These are phyloP conservation scores for Didymellaceae sp. DNA, from an alignment of 2,329 filamentous ascomycete genomes.

Conservation along the genomic window DNA sequence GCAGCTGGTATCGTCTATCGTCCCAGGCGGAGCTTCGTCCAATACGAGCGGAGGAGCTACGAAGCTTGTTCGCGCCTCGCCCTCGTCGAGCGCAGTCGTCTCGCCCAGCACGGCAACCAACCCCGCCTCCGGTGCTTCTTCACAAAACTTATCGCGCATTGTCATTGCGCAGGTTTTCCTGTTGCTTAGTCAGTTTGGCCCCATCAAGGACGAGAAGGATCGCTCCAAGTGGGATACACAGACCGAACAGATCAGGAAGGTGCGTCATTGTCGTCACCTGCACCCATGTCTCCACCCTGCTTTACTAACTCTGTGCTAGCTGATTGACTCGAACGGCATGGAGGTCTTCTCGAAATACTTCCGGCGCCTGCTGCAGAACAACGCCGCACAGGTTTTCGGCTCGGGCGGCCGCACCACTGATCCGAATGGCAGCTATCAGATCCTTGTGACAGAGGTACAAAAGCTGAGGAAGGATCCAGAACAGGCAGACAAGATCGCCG, in stretches of 20 bases:
- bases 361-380: constrained; percentile 86
- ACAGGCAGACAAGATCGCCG: constrained; percentile 88
- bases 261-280: constrained; percentile 53
- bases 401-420: constrained; percentile 74
- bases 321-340: constrained; percentile 98
- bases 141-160: constrained; percentile 76
- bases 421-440: constrained; percentile 80
- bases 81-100: constrained; percentile 61
- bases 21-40: constrained; percentile 58
- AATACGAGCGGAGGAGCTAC: constrained; percentile 62
- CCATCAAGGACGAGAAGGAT: constrained; percentile 92
- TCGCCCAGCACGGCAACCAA: constrained; percentile 61
- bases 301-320: constrained; percentile 58
- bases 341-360: constrained; percentile 98
- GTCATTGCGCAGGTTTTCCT: constrained; percentile 95
- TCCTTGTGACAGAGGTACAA: constrained; percentile 82
- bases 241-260: constrained; percentile 89
- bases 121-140: constrained; percentile 49
- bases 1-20: constrained; percentile 62
- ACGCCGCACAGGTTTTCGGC: constrained; percentile 90
- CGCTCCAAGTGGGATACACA: constrained; percentile 91
- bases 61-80: constrained; percentile 66
- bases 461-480: constrained; percentile 82
- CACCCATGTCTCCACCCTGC: constrained; percentile 5
- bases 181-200: constrained; percentile 72